phyloP scores from a whole-genome alignment of 441 rosid species.

The Arabidopsis hybrid region DNA sequence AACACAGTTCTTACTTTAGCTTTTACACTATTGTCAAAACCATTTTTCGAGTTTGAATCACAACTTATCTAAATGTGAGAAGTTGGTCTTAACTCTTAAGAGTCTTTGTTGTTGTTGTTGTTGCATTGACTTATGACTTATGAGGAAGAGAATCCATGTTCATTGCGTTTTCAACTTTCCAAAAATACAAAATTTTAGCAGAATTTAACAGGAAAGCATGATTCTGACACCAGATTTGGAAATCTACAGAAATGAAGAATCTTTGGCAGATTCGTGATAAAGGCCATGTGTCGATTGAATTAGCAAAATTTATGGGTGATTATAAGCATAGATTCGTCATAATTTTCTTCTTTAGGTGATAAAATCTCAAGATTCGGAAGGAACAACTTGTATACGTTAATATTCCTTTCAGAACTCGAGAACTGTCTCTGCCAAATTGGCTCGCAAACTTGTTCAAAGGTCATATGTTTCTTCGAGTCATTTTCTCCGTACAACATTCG shows the following conservation, averaged over 20 bases:
- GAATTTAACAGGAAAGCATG: conserved; percentile 22
- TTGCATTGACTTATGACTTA: conserved; percentile 29
- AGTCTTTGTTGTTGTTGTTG: conserved; percentile 4
- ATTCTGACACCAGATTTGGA: conserved; percentile 42
- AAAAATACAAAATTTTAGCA: neutral
- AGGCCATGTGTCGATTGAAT: conserved; percentile 42
- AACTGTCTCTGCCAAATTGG: conserved; percentile 25
- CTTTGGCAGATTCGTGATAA: conserved; percentile 40
- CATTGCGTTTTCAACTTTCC: neutral
- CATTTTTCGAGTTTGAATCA: conserved; percentile 15
- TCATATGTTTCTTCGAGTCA: conserved; percentile 16
- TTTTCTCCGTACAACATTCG: neutral
- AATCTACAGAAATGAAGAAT: conserved; percentile 40
- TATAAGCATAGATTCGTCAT: conserved; percentile 33
- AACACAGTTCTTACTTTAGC: conserved; percentile 33
- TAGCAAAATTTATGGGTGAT: conserved; percentile 27
- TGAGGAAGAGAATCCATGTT: conserved; percentile 27
- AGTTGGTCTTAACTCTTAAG: conserved; percentile 10
- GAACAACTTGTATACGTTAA: conserved; percentile 28
- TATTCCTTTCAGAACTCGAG: conserved; percentile 7
- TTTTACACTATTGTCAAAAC: conserved; percentile 25
- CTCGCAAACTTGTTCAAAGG: conserved; percentile 39
- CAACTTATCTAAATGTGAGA: conserved; percentile 9
- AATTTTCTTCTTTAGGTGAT: conserved; percentile 16
- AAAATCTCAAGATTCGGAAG: conserved; percentile 28